A percentile compares a stretch with the other conserved stretches of the same genome.
Conservation (phyloP, 1,284 basidiomycete species). For the Rhodotorula sp. region DNA sequence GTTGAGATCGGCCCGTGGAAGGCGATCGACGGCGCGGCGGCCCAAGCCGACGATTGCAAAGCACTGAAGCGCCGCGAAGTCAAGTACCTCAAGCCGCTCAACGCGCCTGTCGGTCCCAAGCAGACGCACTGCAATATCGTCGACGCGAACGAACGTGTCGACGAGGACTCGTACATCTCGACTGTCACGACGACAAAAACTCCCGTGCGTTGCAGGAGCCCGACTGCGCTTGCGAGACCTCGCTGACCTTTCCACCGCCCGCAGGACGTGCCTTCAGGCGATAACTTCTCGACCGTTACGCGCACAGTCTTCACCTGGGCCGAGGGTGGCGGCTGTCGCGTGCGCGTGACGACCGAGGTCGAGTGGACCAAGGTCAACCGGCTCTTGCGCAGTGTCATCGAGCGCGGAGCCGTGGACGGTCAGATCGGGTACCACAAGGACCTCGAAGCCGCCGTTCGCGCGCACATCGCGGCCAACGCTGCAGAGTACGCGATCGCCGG, state of each 20-base stretch:
- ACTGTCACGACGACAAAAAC: conserved; percentile 86
- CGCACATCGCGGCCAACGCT: conserved; percentile 81
- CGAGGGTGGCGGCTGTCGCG: conserved; percentile 68
- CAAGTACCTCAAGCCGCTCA: conserved; percentile 93
- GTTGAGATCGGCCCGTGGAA: conserved; percentile 91
- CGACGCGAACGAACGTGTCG: conserved; percentile 74
- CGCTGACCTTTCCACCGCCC: not conserved
- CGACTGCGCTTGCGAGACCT: not conserved
- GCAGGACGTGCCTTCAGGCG: conserved; percentile 82
- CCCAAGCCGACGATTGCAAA: conserved; percentile 9
- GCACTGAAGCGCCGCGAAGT: conserved; percentile 70
- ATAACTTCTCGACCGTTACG: conserved; percentile 89
- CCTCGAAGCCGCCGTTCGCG: conserved; percentile 77
- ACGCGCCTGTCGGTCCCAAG: conserved; percentile 68
- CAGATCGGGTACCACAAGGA: conserved; percentile 86
- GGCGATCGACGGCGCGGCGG: conserved; percentile 48
- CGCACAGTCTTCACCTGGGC: conserved; percentile 94
- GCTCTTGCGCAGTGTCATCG: conserved; percentile 27
- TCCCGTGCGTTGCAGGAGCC: conserved; percentile 48
- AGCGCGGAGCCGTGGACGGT: conserved; percentile 65
- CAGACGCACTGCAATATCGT: conserved; percentile 89
- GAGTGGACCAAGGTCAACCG: conserved; percentile 77
- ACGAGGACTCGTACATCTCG: conserved; percentile 77
- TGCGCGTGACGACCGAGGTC: conserved; percentile 87
- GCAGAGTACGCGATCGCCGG: conserved; percentile 65